Evolutionary conservation across 2,329 filamentous ascomycete species (phyloP), one percentile per base, ranked within the genome.

Genomic region (Colletotrichum spinosum): DNA sequence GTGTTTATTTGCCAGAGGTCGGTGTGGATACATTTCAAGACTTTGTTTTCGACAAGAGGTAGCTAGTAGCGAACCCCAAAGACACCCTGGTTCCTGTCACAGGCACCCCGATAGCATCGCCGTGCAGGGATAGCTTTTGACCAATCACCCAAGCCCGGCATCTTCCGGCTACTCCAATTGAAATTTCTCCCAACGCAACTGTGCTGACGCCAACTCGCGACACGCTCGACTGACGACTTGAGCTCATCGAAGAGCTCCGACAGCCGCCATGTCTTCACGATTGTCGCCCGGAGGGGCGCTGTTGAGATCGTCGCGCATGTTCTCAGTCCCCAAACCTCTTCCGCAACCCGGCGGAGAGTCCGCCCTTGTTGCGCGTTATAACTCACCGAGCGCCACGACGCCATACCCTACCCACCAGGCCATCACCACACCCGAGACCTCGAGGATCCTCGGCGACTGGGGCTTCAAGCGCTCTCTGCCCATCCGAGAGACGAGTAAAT

Each of bases 401-500:
- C 86, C 88, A 37, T 92, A 91, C 78, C 95, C 95, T n/a, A 93
- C 89, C 56, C 87, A 92, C 75, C 92, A 96, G 75, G 88, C 94
- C 67, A 91, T 98, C 74, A 90, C 90, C 12, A 94, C 93, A 0
- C 90, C 93, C 6, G 81, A 85, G 49, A 85, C 88, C 15, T 94
- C 94, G 8, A 85, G 93, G 33, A 81, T 84, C 45, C 88, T 88
- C 73, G 95, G 95, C 41, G 95, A 98, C 74, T 98, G 95, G 94
- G 95, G 95, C 12, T 82, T 97, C 72, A 98, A 98, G 81, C 85
- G 95, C 60, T 85, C 93, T 1, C 83, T 98, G 6, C 95, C 95
- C 2, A 80, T 90, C 8, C 90, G 90, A 75, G 89, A 91, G 3
- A 94, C 93, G 6, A 87, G 88, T 17, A 87, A 88, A 58, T 89